Conservation (phyloP, 306 rosid genomes). For the Cucumis melo region DNA sequence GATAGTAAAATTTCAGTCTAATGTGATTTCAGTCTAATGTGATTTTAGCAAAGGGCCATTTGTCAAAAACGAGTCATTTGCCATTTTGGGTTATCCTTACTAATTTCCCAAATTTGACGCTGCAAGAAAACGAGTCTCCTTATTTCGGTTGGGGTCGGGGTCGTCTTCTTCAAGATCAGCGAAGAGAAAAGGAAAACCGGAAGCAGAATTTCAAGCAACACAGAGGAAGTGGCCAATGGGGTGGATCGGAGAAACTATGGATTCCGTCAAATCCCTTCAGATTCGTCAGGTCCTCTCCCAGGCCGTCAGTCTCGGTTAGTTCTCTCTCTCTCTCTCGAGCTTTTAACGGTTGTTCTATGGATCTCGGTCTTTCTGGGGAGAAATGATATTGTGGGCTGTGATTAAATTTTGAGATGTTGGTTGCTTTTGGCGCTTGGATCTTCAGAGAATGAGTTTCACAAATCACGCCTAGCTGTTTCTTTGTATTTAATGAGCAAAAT, state of each 20-base stretch:
- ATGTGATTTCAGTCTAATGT: too few relatives aligned
- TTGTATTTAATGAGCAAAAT: neutral
- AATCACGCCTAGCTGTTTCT: neutral
- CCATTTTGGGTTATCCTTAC: too few relatives aligned
- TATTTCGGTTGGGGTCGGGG: neutral
- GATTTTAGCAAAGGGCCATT: too few relatives aligned
- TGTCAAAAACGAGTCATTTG: too few relatives aligned
- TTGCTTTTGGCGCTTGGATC: neutral
- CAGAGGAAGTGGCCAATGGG: conserved; percentile 25
- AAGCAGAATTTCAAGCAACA: neutral
- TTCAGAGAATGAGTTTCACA: neutral
- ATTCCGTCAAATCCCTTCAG: conserved; percentile 41
- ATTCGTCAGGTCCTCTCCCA: conserved; percentile 36
- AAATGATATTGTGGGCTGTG: neutral
- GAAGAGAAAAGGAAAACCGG: neutral
- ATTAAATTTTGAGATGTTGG: neutral
- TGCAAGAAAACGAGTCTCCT: neutral
- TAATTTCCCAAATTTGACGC: neutral
- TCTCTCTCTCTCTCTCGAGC: neutral
- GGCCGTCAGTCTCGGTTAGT: conserved; percentile 37
- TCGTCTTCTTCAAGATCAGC: neutral
- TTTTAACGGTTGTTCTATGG: neutral
- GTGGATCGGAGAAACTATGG: conserved; percentile 28
- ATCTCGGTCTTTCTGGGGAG: neutral
- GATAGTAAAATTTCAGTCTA: too few relatives aligned